Conservation (phyloP, 345 rosid genomes). For the Syzygium grande region DNA sequence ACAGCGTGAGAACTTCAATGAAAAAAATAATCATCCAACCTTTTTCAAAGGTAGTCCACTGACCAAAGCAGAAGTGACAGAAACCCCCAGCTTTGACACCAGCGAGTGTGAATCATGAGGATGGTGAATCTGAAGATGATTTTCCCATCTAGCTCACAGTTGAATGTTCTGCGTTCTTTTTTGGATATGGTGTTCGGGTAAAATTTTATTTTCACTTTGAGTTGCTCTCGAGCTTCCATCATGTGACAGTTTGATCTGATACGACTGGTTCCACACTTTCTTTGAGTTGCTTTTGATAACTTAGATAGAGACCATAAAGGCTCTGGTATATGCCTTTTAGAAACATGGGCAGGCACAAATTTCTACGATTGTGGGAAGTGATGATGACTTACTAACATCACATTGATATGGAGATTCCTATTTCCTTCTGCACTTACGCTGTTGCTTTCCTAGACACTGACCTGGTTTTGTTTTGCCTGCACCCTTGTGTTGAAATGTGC, state of each 20-base stretch:
- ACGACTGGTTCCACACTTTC: background rate
- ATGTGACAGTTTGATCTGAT: background rate
- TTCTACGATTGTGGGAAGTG: background rate
- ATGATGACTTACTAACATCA: background rate
- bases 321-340: background rate
- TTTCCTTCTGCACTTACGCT: background rate
- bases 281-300: too few relatives aligned
- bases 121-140: slow-evolving; percentile 80
- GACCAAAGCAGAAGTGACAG: slow-evolving; percentile 14
- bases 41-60: slow-evolving; percentile 32
- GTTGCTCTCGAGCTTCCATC: background rate
- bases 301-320: background rate
- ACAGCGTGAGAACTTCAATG: slow-evolving; percentile 38
- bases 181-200: background rate
- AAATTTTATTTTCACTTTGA: background rate
- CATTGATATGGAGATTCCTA: background rate
- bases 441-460: background rate
- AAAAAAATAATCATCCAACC: background rate
- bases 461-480: background rate
- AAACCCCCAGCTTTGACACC: slow-evolving; percentile 31
- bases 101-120: slow-evolving; percentile 52
- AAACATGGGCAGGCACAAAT: background rate
- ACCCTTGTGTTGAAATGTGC: background rate
- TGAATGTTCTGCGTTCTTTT: background rate
- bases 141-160: slow-evolving; percentile 37